Evolutionary conservation across 345 rosid species (phyloP), one percentile per base, ranked within the genome.

Genomic region (Corchorus capsularis): DNA sequence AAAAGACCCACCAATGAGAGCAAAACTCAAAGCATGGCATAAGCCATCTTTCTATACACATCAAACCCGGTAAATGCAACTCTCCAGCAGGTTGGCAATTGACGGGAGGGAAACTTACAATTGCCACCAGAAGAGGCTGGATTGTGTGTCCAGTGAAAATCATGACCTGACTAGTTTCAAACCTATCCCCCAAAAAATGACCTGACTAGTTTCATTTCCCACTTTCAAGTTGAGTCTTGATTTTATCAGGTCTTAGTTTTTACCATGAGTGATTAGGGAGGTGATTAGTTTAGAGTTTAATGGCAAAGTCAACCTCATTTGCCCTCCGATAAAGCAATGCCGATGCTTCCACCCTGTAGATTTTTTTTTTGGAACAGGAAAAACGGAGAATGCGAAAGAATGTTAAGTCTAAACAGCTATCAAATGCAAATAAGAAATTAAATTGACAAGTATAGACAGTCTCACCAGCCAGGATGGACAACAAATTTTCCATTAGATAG

Each of bases 401-500:
- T 78, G 55, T 35, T 75, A 75, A 54, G 72, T 22, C 65, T 54
- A 69, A 43, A 73, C 55, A 27, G 55, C 73, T 65, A 69, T 49
- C 13, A 39, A 32, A 56, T 22, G 34, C 69, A 37, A 17, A 35
- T 17, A 34, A 59, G 64, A 35, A 49, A 35, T 13, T 15, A 22
- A 6, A 75, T 4, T 17, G 47, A 64, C 19, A 10, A 61, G 45
- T 74, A 61, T 45, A 55, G 64, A 75, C 61, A 55, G 66, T 71
- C 95, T 87, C 82, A 95, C 99, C 99, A 95, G 90, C 98, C 96
- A 64, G 94, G 98, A 80, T 95, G 88, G 72, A 95, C 99, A 73
- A 93, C 99, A 77, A 84, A 88, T 89, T 84, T 89, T 84, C 97
- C 96, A 1, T 69, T 85, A 53, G 84, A 84, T 71, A 88, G 72